These are phyloP conservation scores for Eucalyptus cloeziana DNA, from an alignment of 345 rosid species.

Conservation along the genomic window DNA sequence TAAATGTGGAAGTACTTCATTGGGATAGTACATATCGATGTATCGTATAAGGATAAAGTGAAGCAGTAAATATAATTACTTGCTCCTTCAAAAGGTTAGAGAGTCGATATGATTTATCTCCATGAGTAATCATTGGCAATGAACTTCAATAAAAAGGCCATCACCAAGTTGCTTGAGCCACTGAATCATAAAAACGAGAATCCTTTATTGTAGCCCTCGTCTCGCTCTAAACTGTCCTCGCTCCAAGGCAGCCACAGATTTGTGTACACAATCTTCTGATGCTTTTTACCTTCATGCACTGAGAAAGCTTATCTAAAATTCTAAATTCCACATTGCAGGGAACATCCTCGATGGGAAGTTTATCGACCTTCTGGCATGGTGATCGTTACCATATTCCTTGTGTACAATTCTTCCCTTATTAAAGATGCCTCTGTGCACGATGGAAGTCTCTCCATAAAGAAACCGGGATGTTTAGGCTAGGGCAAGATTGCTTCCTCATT, in stretches of 20 bases:
- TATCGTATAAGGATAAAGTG: no score
- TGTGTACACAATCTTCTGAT: background rate
- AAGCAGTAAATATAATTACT: no score
- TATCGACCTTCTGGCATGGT: background rate
- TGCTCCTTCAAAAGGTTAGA: no score
- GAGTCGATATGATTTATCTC: no score
- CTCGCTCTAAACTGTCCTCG: background rate
- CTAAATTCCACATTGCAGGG: background rate
- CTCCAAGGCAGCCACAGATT: background rate
- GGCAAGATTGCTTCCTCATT: constrained; percentile 2
- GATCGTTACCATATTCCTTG: background rate
- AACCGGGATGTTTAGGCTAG: constrained; percentile 8
- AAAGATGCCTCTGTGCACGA: background rate
- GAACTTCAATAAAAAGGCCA: no score
- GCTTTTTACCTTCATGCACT: rapidly evolving
- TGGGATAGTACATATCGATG: no score
- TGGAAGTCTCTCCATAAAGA: background rate
- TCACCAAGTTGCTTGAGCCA: background rate
- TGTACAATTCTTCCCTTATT: background rate
- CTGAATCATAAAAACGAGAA: background rate
- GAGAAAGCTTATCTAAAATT: background rate
- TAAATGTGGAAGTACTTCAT: no score
- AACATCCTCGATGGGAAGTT: background rate
- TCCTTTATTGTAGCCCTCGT: background rate
- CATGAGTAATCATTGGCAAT: no score